Evolutionary conservation across 495 filamentous ascomycete species (phyloP).

Genomic region (Stereocaulon alpinum): DNA sequence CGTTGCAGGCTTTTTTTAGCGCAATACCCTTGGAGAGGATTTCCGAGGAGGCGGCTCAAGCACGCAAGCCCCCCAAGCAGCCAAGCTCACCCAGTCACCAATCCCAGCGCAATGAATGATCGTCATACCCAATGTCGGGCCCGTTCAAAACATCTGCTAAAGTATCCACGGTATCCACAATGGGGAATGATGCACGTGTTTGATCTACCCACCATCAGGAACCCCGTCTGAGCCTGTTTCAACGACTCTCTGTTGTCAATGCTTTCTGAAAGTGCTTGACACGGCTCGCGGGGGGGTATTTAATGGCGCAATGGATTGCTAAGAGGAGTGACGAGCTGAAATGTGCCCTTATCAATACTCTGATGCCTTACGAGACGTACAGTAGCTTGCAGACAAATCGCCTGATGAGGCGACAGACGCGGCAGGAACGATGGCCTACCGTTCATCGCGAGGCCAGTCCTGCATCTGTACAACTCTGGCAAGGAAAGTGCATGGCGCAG

Average conservation of each 20-base stretch:
- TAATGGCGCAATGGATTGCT: background rate
- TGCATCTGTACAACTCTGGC: background rate
- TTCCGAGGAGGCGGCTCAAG: slow-evolving; percentile 14
- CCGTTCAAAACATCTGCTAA: background rate
- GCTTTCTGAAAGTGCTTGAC: background rate
- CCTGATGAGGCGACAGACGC: background rate
- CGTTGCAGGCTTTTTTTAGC: slow-evolving; percentile 8
- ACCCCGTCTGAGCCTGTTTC: background rate
- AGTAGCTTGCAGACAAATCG: background rate
- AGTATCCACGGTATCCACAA: background rate
- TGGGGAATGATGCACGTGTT: slow-evolving; percentile 1
- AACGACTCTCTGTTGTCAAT: background rate
- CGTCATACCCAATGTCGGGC: background rate
- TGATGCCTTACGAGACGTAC: background rate
- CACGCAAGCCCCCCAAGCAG: background rate
- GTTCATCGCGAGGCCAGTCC: background rate
- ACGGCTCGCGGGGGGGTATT: background rate
- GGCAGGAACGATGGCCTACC: background rate
- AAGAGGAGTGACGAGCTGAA: background rate
- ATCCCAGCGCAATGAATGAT: background rate
- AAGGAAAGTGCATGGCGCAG: slow-evolving; percentile 5
- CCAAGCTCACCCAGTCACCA: background rate
- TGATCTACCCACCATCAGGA: slow-evolving; percentile 11
- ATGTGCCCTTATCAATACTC: background rate
- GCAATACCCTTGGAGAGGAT: background rate